Evolutionary conservation across 129 eudicot genomes (phyloP), one percentile per base, ranked within the genome.

Genomic region (Lactuca sativa): DNA sequence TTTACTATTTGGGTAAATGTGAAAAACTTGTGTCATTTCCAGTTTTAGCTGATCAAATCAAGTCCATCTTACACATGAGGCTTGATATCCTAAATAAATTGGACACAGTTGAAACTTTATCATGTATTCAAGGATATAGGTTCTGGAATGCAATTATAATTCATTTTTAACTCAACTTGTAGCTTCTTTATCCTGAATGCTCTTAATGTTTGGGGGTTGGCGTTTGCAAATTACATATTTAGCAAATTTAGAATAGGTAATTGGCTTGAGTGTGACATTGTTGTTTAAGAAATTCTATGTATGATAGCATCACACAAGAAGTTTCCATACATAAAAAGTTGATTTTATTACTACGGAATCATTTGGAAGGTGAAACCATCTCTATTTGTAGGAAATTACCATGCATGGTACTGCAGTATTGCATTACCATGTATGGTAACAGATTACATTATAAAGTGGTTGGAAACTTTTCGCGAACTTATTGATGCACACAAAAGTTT

Each of bases 41-140:
- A 9, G 15, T 62, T 62, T 38, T 62, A 38, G 51, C 9, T 37
- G 5, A 62, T 62, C 11, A 62, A 37, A 62, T 41, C 32, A 62
- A 36, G 18, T 37, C 51, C 5, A 17, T 61, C 25, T 17, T 61
- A 61, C 30, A 36, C 7, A n/a, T 61, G 49, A 36, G 13, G 31
- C 31, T 61, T 34, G 65, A 59, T 59, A 32, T 18, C 34, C 64
- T 59, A 40, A 40, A 40, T 40, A 40, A 40, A 40, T 40, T 40
- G 6, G 10, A 40, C 9, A 7, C 11, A 5, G 8, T 40, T 2
- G 9, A 4, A 40, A 10, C n/a, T 49, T 33, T 5, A 58, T 31
- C 1, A 37, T 34, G 64, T 59, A 9, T 33, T 32, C 21, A 32
- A 60, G 44, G 44, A 40, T 40, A 40, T 7, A 25, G 65, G 12